Conservation (phyloP, 768 basidiomycete genomes). For the Suillus subalutaceus region DNA sequence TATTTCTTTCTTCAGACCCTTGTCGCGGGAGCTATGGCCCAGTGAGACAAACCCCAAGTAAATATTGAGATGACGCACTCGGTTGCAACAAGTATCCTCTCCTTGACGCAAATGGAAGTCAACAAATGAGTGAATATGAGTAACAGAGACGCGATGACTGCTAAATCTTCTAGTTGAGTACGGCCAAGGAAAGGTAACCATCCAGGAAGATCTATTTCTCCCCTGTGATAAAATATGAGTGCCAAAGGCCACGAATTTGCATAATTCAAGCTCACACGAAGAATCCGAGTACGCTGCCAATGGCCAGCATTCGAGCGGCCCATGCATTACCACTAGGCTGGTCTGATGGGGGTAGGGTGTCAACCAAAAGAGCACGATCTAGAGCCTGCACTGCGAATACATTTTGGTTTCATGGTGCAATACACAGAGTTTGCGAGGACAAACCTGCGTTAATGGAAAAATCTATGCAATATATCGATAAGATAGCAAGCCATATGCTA, state of each 20-base stretch:
- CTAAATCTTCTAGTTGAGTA: slow-evolving; percentile 80
- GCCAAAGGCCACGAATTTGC: neutral
- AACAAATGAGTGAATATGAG: slow-evolving; percentile 67
- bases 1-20: slow-evolving; percentile 47
- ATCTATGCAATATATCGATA: slow-evolving; percentile 69
- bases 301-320: slow-evolving; percentile 90
- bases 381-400: slow-evolving; percentile 71
- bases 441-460: slow-evolving; percentile 62
- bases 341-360: slow-evolving; percentile 70
- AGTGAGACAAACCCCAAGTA: neutral
- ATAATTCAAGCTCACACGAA: slow-evolving; percentile 66
- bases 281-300: slow-evolving; percentile 86
- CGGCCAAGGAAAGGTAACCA: slow-evolving; percentile 75
- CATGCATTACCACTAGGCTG: slow-evolving; percentile 92
- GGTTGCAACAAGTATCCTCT: slow-evolving; percentile 65
- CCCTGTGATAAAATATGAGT: slow-evolving; percentile 44
- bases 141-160: slow-evolving; percentile 70
- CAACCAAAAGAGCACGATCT: slow-evolving; percentile 89
- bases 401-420: slow-evolving; percentile 3
- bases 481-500: slow-evolving; percentile 78
- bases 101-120: slow-evolving; percentile 65
- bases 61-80: slow-evolving; percentile 23
- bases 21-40: slow-evolving; percentile 20
- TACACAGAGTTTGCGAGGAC: slow-evolving; percentile 2
- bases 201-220: slow-evolving; percentile 74